Conservation (phyloP, 805 yeast species). For the Hanseniaspora thailandica region DNA sequence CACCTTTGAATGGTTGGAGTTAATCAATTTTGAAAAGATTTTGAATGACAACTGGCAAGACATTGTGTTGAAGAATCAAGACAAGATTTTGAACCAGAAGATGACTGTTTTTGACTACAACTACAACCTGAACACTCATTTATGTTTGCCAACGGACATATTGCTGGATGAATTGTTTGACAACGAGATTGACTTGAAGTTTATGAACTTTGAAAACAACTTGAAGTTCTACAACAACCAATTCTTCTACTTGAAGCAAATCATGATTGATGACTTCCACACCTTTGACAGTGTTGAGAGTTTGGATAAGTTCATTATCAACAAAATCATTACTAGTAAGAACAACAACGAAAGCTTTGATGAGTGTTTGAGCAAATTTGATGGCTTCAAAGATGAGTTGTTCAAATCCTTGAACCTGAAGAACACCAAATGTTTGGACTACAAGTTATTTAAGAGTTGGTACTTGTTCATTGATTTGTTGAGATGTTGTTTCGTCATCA, state of each 20-base stretch:
- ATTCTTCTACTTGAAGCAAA: slow-evolving; percentile 5
- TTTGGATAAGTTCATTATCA: slow-evolving; percentile 1
- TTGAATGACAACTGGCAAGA: slow-evolving; percentile 9
- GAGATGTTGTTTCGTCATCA: slow-evolving; percentile 52
- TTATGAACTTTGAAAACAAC: slow-evolving; percentile 6
- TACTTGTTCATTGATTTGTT: slow-evolving; percentile 63
- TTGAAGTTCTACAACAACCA: slow-evolving; percentile 6
- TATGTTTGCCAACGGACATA: slow-evolving; percentile 4
- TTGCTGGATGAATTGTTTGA: not conserved
- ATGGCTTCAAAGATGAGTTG: slow-evolving; percentile 2
- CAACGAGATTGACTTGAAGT: not conserved
- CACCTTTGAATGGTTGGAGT: slow-evolving; percentile 2
- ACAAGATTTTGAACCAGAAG: not conserved
- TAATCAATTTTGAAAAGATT: slow-evolving; percentile 10
- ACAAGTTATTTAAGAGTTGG: slow-evolving; percentile 71
- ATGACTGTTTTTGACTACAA: not conserved
- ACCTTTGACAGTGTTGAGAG: not conserved
- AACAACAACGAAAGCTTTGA: not conserved
- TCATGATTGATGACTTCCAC: slow-evolving; percentile 1
- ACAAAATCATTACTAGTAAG: not conserved
- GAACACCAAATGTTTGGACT: slow-evolving; percentile 26
- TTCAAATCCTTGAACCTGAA: slow-evolving; percentile 8
- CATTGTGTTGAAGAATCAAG: not conserved
- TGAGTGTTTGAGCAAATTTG: not conserved
- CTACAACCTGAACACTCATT: not conserved